These are phyloP conservation scores for Leptomonas pyrrhocoris DNA, from an alignment of 208 protist species.

Conservation along the genomic window DNA sequence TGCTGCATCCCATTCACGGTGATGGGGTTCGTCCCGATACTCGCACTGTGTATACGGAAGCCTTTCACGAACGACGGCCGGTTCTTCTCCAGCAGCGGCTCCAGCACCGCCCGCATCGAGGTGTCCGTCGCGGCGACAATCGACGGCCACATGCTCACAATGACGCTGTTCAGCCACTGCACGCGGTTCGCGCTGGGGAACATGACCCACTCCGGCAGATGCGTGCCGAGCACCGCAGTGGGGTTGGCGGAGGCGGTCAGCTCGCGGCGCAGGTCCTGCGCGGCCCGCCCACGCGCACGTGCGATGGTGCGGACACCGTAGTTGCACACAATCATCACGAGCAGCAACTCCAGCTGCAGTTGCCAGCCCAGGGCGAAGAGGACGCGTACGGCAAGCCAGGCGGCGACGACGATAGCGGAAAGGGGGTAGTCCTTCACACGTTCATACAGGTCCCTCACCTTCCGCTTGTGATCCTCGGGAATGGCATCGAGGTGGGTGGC, in stretches of 20 bases:
- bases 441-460: slow-evolving; percentile 21
- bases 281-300: slow-evolving; percentile 30
- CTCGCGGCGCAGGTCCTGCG: slow-evolving; percentile 43
- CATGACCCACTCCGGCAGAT: slow-evolving; percentile 75
- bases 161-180: slow-evolving; percentile 69
- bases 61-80: slow-evolving; percentile 62
- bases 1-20: slow-evolving; percentile 71
- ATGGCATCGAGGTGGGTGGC: slow-evolving; percentile 28
- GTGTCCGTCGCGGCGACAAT: slow-evolving; percentile 60
- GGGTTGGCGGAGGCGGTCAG: slow-evolving; percentile 48
- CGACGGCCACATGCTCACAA: slow-evolving; percentile 61
- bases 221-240: slow-evolving; percentile 46
- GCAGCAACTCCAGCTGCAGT: slow-evolving; percentile 59
- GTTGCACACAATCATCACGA: slow-evolving; percentile 47
- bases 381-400: slow-evolving; percentile 52
- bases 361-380: slow-evolving; percentile 60
- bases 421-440: slow-evolving; percentile 29
- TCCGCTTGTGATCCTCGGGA: slow-evolving; percentile 30
- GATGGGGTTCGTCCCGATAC: slow-evolving; percentile 54
- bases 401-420: slow-evolving; percentile 29
- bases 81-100: slow-evolving; percentile 52
- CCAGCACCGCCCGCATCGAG: slow-evolving; percentile 39
- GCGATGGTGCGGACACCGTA: slow-evolving; percentile 46
- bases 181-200: slow-evolving; percentile 70
- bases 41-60: slow-evolving; percentile 50